A percentile compares a stretch with the other conserved stretches of the same genome.
These are phyloP conservation scores for Ceratocystis huliohia DNA, from an alignment of 2,329 filamentous ascomycete genomes.

Conservation along the genomic window DNA sequence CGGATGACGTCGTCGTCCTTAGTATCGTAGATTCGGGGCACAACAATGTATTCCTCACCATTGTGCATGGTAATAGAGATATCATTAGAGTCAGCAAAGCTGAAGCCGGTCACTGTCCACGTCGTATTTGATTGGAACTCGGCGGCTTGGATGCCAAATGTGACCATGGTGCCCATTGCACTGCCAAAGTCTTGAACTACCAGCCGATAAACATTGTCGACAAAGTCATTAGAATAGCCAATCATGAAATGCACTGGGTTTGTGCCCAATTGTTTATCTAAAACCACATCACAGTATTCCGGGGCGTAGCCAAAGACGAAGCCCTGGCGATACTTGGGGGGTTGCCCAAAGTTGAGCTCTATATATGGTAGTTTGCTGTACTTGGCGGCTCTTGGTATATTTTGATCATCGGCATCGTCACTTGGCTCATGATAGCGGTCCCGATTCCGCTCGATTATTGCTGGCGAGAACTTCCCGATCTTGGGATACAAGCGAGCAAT, in stretches of 20 bases:
- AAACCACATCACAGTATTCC: slow-evolving; percentile 2
- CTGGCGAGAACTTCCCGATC: neutral
- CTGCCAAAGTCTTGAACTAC: slow-evolving; percentile 7
- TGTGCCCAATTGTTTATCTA: slow-evolving; percentile 4
- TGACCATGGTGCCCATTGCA: slow-evolving; percentile 1
- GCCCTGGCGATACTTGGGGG: slow-evolving; percentile 11
- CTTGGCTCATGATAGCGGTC: slow-evolving; percentile 8
- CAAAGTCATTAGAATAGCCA: slow-evolving; percentile 6
- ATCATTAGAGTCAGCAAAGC: slow-evolving; percentile 5
- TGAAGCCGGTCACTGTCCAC: slow-evolving; percentile 11
- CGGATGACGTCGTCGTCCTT: neutral
- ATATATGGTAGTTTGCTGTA: slow-evolving; percentile 2
- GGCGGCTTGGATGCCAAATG: slow-evolving; percentile 8
- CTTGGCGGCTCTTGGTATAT: neutral
- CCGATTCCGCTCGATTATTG: neutral
- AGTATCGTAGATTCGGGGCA: slow-evolving; percentile 9
- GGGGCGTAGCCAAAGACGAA: slow-evolving; percentile 8
- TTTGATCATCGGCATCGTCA: neutral
- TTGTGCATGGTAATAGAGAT: slow-evolving; percentile 5
- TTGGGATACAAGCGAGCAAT: slow-evolving; percentile 12
- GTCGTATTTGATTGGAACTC: neutral
- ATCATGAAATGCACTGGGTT: slow-evolving; percentile 11
- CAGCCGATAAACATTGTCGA: slow-evolving; percentile 6
- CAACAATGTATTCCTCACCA: slow-evolving; percentile 10
- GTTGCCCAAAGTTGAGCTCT: slow-evolving; percentile 6